phyloP scores from a whole-genome alignment of 169 alveolate genomes.

The Fabrea salina region DNA sequence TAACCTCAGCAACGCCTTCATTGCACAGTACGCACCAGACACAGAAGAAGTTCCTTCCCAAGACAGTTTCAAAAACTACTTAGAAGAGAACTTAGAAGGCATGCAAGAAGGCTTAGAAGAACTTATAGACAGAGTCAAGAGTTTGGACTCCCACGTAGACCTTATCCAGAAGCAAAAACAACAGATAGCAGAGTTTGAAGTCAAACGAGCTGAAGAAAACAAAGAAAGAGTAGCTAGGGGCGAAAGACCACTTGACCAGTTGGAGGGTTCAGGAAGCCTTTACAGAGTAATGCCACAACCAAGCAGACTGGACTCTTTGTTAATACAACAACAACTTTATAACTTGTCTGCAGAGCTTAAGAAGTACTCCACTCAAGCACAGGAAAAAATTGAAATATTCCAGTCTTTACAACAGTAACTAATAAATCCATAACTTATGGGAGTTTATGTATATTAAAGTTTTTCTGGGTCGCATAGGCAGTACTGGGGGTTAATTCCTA shows the following conservation, averaged over 20 bases:
- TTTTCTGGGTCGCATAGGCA: not conserved
- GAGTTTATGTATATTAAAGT: no score
- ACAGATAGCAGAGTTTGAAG: not conserved
- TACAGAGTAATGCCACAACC: not conserved
- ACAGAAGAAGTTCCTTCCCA: not conserved
- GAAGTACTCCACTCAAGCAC: not conserved
- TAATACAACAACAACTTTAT: not conserved
- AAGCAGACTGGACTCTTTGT: not conserved
- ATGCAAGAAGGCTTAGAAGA: not conserved
- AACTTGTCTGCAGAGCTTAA: not conserved
- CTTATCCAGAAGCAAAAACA: not conserved
- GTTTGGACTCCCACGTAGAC: not conserved
- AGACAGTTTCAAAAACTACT: not conserved
- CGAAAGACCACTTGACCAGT: not conserved
- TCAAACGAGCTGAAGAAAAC: not conserved
- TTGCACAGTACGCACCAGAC: not conserved
- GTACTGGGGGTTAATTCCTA: not conserved
- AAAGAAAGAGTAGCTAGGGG: not conserved
- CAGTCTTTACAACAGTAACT: not conserved
- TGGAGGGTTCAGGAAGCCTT: not conserved
- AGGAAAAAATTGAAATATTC: not conserved
- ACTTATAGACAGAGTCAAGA: not conserved
- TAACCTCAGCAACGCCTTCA: not conserved
- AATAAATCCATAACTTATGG: no score
- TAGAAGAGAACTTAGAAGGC: not conserved